Percentiles rank a stretch among this genome's conserved stretches.
phyloP scores from a whole-genome alignment of 192 early-diverging fungal species.

The Entomortierella lignicola region DNA sequence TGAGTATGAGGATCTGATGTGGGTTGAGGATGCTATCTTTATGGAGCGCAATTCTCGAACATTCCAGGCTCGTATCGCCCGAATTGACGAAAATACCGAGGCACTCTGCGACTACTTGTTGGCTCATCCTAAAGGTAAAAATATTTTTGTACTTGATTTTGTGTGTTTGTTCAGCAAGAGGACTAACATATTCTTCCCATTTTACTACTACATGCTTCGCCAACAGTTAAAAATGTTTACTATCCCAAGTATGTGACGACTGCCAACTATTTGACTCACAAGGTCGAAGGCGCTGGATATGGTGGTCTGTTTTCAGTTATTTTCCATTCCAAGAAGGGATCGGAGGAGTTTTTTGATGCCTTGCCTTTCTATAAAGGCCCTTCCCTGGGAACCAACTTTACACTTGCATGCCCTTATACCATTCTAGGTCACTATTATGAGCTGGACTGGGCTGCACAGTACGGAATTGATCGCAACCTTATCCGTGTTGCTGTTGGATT shows the following conservation, averaged over 20 bases:
- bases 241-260: slow-evolving; percentile 87
- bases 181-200: neutral
- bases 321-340: slow-evolving; percentile 68
- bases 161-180: too few relatives aligned
- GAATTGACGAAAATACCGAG: slow-evolving; percentile 87
- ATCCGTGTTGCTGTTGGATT: slow-evolving; percentile 92
- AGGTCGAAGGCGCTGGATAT: slow-evolving; percentile 75
- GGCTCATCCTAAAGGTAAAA: slow-evolving; percentile 77
- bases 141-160: too few relatives aligned
- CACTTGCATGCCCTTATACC: slow-evolving; percentile 93
- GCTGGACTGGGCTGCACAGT: slow-evolving; percentile 91
- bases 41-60: slow-evolving; percentile 94
- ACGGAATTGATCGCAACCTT: slow-evolving; percentile 78
- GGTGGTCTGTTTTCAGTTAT: slow-evolving; percentile 91
- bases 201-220: neutral
- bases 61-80: slow-evolving; percentile 77
- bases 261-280: slow-evolving; percentile 76
- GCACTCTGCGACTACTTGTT: slow-evolving; percentile 76
- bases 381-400: slow-evolving; percentile 97
- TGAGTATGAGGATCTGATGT: slow-evolving; percentile 86
- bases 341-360: slow-evolving; percentile 82
- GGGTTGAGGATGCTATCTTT: slow-evolving; percentile 94
- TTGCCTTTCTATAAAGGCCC: slow-evolving; percentile 91
- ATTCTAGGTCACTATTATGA: slow-evolving; percentile 96
- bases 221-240: slow-evolving; percentile 74